Conservation (phyloP, 176 grass and related monocot species). For the Carex littledalei region DNA sequence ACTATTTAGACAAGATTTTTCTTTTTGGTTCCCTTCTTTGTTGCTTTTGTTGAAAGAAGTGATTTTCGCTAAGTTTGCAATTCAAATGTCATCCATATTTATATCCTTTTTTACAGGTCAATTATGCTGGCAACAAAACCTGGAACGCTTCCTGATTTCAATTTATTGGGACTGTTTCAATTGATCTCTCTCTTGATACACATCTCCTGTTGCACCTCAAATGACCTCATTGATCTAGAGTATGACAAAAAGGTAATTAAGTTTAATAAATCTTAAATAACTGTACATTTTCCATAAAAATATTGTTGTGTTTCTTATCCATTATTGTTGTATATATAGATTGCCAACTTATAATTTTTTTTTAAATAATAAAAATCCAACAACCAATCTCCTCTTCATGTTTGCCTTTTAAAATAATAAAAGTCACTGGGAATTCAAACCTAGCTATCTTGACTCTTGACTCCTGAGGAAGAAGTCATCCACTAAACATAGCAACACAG, state of each 20-base stretch:
- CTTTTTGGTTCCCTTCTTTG: not conserved
- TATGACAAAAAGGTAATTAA: slow-evolving; percentile 2
- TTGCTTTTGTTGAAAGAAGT: not conserved
- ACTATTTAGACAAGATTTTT: not conserved
- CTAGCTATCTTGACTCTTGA: too few relatives aligned
- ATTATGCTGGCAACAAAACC: slow-evolving; percentile 1
- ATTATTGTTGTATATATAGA: too few relatives aligned
- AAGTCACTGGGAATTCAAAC: too few relatives aligned
- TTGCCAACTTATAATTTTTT: not conserved
- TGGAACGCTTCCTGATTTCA: not conserved
- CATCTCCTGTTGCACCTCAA: not conserved
- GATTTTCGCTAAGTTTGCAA: too few relatives aligned
- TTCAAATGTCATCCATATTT: too few relatives aligned
- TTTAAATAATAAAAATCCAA: not conserved
- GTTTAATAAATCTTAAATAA: not conserved
- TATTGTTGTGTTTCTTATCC: too few relatives aligned
- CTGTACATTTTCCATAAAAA: too few relatives aligned
- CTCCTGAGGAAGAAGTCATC: too few relatives aligned
- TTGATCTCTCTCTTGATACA: not conserved
- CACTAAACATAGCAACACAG: too few relatives aligned
- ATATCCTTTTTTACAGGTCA: not conserved
- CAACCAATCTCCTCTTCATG: not conserved
- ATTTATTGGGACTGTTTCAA: not conserved
- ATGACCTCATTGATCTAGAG: not conserved
- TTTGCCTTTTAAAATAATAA: too few relatives aligned